Evolutionary conservation across 2,329 filamentous ascomycete species (phyloP).

Genomic region (Nothophaeocryptopus gaeumannii): DNA sequence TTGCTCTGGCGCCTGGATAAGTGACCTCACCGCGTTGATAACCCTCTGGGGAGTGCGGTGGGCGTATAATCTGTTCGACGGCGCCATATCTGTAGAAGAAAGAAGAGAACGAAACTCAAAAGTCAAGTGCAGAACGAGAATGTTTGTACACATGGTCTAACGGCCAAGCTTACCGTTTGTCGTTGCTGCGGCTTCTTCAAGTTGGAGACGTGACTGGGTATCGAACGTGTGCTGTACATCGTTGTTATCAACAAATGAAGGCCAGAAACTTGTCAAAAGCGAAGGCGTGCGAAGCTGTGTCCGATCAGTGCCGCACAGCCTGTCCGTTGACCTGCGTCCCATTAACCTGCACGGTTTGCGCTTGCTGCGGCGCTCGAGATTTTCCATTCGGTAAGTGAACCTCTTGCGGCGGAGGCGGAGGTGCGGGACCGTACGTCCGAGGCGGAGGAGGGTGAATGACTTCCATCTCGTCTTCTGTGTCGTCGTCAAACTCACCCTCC

Average conservation of each 20-base stretch:
- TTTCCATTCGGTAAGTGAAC: constrained; percentile 26
- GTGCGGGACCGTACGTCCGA: constrained; percentile 44
- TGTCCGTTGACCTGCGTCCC: constrained; percentile 13
- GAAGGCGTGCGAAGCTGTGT: not conserved
- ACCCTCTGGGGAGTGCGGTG: constrained; percentile 17
- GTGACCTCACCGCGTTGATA: constrained; percentile 32
- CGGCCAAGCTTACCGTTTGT: no score
- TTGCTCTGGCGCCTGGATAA: constrained; percentile 19
- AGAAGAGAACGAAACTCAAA: not conserved
- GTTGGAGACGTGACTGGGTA: no score
- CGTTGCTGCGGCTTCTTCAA: no score
- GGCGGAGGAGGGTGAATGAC: constrained; percentile 27
- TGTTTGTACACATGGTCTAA: no score
- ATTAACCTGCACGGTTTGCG: constrained; percentile 19
- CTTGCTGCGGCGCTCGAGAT: constrained; percentile 21
- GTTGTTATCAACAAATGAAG: not conserved
- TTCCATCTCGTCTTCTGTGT: constrained; percentile 51
- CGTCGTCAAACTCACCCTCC: constrained; percentile 62
- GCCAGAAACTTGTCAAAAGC: not conserved
- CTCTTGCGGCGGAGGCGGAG: constrained; percentile 44
- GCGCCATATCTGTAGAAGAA: constrained; percentile 20
- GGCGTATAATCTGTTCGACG: constrained; percentile 35
- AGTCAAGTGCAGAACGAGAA: not conserved
- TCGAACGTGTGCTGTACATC: no score
- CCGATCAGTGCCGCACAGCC: constrained; percentile 9